Evolutionary conservation across 495 filamentous ascomycete genomes (phyloP).

Genomic region (Penicillium cosmopolitanum): DNA sequence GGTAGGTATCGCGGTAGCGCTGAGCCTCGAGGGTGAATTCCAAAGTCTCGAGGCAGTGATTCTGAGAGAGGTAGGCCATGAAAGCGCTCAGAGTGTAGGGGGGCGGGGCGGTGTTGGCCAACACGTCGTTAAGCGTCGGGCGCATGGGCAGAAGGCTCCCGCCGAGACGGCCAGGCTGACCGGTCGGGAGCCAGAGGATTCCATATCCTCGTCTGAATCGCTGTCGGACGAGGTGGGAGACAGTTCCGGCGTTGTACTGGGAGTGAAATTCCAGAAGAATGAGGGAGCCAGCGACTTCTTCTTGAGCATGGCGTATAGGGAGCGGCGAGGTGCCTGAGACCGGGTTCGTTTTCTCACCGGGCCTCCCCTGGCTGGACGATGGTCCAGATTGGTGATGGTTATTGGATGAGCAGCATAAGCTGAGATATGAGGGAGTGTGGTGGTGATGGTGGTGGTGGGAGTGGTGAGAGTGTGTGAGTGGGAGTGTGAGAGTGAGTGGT

Average conservation of each 20-base stretch:
- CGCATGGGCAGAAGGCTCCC: slow-evolving; percentile 70
- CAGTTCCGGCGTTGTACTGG: slow-evolving; percentile 47
- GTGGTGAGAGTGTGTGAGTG: neutral
- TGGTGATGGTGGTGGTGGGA: neutral
- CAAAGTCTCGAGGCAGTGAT: slow-evolving; percentile 94
- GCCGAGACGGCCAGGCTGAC: slow-evolving; percentile 64
- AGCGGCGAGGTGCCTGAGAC: slow-evolving; percentile 34
- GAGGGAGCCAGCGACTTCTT: slow-evolving; percentile 49
- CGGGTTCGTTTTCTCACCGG: slow-evolving; percentile 31
- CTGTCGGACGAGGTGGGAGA: slow-evolving; percentile 49
- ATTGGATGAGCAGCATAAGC: slow-evolving; percentile 13
- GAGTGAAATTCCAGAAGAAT: slow-evolving; percentile 47
- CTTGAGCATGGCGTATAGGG: slow-evolving; percentile 53
- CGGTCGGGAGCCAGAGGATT: slow-evolving; percentile 58
- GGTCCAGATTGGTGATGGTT: slow-evolving; percentile 28
- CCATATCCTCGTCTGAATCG: slow-evolving; percentile 63
- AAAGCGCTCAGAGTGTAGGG: slow-evolving; percentile 95
- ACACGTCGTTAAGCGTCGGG: slow-evolving; percentile 84
- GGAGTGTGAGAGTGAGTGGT: neutral
- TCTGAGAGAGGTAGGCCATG: slow-evolving; percentile 96
- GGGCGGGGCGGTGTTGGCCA: slow-evolving; percentile 82
- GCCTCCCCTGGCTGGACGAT: slow-evolving; percentile 28
- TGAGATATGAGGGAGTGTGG: neutral
- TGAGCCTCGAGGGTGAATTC: slow-evolving; percentile 97
- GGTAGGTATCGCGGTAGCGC: slow-evolving; percentile 81